Percentiles rank a stretch among this genome's conserved stretches.
Evolutionary conservation across 2,329 filamentous ascomycete genomes (phyloP).

Genomic region (Paraconiothyrium sp.): DNA sequence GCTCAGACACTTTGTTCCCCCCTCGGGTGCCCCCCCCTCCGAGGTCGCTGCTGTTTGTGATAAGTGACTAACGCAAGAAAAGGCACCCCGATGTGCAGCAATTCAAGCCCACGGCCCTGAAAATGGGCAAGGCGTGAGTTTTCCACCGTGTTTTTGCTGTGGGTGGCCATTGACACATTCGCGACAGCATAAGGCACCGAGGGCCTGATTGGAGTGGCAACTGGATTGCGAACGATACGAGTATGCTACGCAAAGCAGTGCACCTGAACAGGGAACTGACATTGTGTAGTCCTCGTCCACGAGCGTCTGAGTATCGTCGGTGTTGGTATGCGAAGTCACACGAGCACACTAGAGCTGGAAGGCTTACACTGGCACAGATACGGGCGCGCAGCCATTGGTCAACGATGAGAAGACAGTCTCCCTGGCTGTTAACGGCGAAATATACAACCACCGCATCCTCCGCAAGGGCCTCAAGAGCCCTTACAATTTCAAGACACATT

Average conservation of each 20-base stretch:
- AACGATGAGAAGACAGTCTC: constrained; percentile 89
- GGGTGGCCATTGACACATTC: constrained; percentile 45
- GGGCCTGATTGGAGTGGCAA: constrained; percentile 99
- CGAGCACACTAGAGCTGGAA: constrained; percentile 20
- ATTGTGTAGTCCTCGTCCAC: constrained; percentile 78
- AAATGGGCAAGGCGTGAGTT: constrained; percentile 91
- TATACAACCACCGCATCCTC: constrained; percentile 98
- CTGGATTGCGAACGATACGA: constrained; percentile 88
- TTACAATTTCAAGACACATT: constrained; percentile 98
- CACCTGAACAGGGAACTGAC: constrained; percentile 26
- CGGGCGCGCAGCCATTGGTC: constrained; percentile 92
- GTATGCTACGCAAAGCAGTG: constrained; percentile 58
- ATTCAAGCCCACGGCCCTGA: constrained; percentile 94
- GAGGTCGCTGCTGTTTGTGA: constrained; percentile 24
- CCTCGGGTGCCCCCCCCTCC: constrained; percentile 29
- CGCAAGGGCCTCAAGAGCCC: constrained; percentile 84
- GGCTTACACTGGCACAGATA: constrained; percentile 67
- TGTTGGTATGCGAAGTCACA: constrained; percentile 72
- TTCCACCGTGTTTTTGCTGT: constrained; percentile 7
- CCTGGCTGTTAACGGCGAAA: constrained; percentile 98
- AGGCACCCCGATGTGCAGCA: constrained; percentile 92
- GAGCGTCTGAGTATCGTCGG: constrained; percentile 98
- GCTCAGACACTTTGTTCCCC: constrained; percentile 26
- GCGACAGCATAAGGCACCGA: constrained; percentile 84
- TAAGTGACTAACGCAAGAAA: constrained; percentile 41